Percentiles rank a stretch among this genome's conserved stretches.
phyloP scores from a whole-genome alignment of 768 basidiomycete species.

The Suillus tomentosus region DNA sequence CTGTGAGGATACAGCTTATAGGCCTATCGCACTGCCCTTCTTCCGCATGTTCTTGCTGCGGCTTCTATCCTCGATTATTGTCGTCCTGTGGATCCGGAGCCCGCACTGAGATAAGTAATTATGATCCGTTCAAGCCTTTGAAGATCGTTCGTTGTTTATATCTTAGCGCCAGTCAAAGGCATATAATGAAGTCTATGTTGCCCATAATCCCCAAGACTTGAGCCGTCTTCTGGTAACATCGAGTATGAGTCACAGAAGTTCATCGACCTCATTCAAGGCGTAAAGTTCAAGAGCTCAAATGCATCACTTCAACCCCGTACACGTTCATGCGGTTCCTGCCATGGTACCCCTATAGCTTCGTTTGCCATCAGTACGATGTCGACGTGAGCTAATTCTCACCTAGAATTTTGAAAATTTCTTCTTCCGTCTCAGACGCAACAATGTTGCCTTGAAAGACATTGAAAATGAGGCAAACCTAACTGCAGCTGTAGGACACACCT shows the following conservation, averaged over 20 bases:
- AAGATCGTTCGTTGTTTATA: background rate
- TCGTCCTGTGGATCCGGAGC: background rate
- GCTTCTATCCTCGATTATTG: background rate
- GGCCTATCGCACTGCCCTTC: background rate
- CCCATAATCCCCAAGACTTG: background rate
- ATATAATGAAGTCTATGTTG: background rate
- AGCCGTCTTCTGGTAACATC: background rate
- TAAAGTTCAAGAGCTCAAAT: background rate
- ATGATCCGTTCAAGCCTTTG: background rate
- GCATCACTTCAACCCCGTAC: slow-evolving; percentile 35
- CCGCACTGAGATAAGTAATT: background rate
- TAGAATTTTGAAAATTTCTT: slow-evolving; percentile 81
- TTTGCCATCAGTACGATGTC: slow-evolving; percentile 4
- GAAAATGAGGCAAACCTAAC: background rate
- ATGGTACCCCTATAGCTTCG: slow-evolving; percentile 56
- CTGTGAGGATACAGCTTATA: background rate
- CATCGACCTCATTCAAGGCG: slow-evolving; percentile 32
- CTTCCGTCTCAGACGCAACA: slow-evolving; percentile 81
- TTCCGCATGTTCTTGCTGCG: background rate
- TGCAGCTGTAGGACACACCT: slow-evolving; percentile 42
- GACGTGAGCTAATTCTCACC: slow-evolving; percentile 34
- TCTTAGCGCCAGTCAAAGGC: background rate
- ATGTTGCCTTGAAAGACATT: slow-evolving; percentile 49
- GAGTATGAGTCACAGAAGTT: slow-evolving; percentile 28
- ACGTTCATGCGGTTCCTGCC: slow-evolving; percentile 81